Percentiles rank a stretch among this genome's conserved stretches.
Evolutionary conservation across 106 monocot genomes (phyloP).

Genomic region (Amphibolis antarctica): DNA sequence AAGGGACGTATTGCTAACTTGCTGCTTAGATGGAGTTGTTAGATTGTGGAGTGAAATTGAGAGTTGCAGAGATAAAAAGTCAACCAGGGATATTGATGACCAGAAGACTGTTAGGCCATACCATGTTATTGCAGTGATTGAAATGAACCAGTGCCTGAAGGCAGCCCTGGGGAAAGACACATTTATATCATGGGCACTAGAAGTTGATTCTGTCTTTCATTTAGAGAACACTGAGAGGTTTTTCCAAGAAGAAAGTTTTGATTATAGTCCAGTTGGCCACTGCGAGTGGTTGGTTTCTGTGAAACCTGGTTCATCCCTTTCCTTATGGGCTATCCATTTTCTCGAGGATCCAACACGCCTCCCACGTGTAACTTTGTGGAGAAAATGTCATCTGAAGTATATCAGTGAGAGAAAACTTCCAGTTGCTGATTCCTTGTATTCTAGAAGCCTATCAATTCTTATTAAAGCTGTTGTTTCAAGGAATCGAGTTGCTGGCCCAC

Average conservation of each 20-base stretch:
- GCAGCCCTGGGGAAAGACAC: constrained; percentile 49
- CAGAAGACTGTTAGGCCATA: constrained; percentile 32
- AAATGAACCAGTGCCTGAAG: constrained; percentile 54
- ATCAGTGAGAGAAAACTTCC: constrained; percentile 1
- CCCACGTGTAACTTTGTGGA: constrained; percentile 83
- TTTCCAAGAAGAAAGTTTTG: constrained; percentile 22
- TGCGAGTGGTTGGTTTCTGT: constrained; percentile 84
- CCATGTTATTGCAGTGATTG: constrained; percentile 75
- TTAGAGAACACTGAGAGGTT: constrained; percentile 18
- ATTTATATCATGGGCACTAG: constrained; percentile 65
- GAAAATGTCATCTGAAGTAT: constrained; percentile 34
- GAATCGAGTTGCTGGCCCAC: constrained; percentile 42
- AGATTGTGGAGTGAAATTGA: constrained; percentile 92
- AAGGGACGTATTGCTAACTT: constrained; percentile 70
- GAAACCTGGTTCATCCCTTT: constrained; percentile 41
- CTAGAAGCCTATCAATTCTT: constrained; percentile 23
- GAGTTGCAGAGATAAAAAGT: constrained; percentile 29
- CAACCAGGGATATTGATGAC: constrained; percentile 29
- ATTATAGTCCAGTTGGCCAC: constrained; percentile 31
- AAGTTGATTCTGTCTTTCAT: constrained; percentile 31
- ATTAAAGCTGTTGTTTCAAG: constrained; percentile 54
- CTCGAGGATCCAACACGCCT: constrained; percentile 81
- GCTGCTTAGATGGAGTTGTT: constrained; percentile 77
- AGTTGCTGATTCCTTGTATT: constrained; percentile 7
- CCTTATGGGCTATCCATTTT: constrained; percentile 79